Evolutionary conservation across 1,284 basidiomycete genomes (phyloP), one percentile per base, ranked within the genome.

Genomic region (Cutaneotrichosporon cyanovorans): DNA sequence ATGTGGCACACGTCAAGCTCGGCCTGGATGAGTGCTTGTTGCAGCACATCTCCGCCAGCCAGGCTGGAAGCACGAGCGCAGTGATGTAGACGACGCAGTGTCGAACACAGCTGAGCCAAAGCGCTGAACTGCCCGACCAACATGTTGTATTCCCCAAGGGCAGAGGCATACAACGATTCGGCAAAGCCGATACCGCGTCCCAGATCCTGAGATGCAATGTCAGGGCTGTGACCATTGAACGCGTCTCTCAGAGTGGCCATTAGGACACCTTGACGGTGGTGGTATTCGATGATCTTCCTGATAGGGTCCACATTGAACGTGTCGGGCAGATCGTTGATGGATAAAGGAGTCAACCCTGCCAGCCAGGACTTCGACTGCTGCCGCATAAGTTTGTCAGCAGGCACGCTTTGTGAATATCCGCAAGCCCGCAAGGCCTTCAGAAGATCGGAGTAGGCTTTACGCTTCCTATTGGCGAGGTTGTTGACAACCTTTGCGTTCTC

Each of bases 371-470:
- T 66, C 51, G 82, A 81, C 38, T 75, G 73, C 58, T 90, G 83
- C 40, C 74, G 77, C 10, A 73, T 73, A 6, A 88, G 75, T 38
- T 84, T 66, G 33, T 89, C 84, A 1, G 87, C 79, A 56, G 83
- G 84, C 21, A 88, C 74, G 48, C 80, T 84, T 20, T 76, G 71
- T 0, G 87, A 77, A 48, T 97, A 77, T 5, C 95, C 95, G 23
- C 82, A 75, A 1, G 80, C 78, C 61, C 87, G 87, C 32, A 97
- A 75, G 62, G 92, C 87, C 71, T 90, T 93, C 53, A 96, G 75
- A 18, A 97, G 75, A 64, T 97, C 90, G 22, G 84, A 82, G 80
- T 85, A 92, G 1, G 91, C 92, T 64, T 89, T 90, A 50, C 86
- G 78, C 73, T 98, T 99, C 25, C 87, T 80, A 8, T 69, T 66